Percentiles rank a stretch among this genome's conserved stretches.
Evolutionary conservation across 805 yeast species (phyloP).

Genomic region (Kuraishia cidri): DNA sequence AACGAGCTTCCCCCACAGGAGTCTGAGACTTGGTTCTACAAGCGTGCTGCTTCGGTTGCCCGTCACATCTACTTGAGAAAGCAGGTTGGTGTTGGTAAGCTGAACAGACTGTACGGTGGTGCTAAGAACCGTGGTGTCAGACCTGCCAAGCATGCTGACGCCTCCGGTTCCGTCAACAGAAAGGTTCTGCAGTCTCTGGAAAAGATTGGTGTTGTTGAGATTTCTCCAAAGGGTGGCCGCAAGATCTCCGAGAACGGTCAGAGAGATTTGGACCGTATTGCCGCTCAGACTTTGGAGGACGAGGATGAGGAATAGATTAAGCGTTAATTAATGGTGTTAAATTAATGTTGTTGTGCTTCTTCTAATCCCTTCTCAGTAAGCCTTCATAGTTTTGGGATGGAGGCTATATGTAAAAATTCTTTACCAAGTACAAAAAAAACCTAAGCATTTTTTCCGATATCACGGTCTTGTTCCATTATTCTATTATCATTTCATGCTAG

Average conservation of each 20-base stretch:
- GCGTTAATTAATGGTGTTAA: too few relatives aligned
- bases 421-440: too few relatives aligned
- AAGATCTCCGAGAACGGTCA: constrained; percentile 98
- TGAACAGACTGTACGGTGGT: constrained; percentile 99
- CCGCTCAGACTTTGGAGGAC: constrained; percentile 95
- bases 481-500: too few relatives aligned
- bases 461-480: too few relatives aligned
- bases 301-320: constrained; percentile 49
- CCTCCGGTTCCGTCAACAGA: constrained; percentile 99
- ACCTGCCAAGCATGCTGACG: constrained; percentile 98
- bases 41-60: constrained; percentile 99
- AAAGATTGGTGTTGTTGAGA: constrained; percentile 95
- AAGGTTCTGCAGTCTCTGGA: constrained; percentile 95
- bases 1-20: constrained; percentile 99
- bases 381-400: not conserved
- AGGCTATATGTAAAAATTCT: too few relatives aligned
- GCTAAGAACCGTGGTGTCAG: constrained; percentile 98
- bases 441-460: too few relatives aligned
- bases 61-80: constrained; percentile 99
- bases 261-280: constrained; percentile 99
- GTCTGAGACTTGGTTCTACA: constrained; percentile 99
- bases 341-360: too few relatives aligned
- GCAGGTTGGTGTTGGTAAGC: constrained; percentile 98
- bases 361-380: too few relatives aligned
- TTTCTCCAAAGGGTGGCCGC: constrained; percentile 98